Base-by-base conservation (phyloP, 1,139 yeast genomes). In the Meyerozyma sp. region DNA sequence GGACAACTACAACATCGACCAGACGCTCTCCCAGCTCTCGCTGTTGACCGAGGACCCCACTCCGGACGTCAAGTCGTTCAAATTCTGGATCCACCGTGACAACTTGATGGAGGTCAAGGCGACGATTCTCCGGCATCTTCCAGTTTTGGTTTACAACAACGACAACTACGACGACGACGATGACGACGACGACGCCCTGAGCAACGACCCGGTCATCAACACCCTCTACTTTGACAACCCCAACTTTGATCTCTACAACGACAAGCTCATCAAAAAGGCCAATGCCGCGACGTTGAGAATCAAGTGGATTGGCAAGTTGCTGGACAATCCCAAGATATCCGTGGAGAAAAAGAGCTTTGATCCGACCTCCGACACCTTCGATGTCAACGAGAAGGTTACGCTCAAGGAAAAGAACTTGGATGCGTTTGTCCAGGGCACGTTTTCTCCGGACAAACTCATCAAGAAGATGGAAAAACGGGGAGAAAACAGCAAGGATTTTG, bases 51-150 rank as follows among this genome's bases (percentile, higher is more conserved):
- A 52, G 26, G 78, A 73, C 46, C 62, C 67, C 44, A 74, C 74
- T 45, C 73, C 77, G 34, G 83, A 82, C 41, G 86, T 73, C 63
- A 88, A 86, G 56, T 82, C 89, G 23, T 83, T 84, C 66, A 89
- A 89, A 66, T 91, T 91, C 65, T 93, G 98, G 98, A 77, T 93
- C 41, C 98, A 93, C 61, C 93, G 93, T 13, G 98, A 93, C 57
- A 90, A 93, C 62, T 72, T 91, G 61, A 91, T 91, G 96, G 98
- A 93, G 66, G 96, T 90, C 46, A 93, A 93, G 68, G 89, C 98
- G 21, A 82, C 90, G 50, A 88, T 93, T 51, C 77, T 93, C 59
- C 84, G 98, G 62, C 96, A 90, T 57, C 77, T 93, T 54, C 98
- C 98, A 0, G 95, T 91, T 4, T 75, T 93, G 49, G 86, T 93